Conservation (phyloP, 2,329 filamentous ascomycete genomes). For the Penicillium sp. region DNA sequence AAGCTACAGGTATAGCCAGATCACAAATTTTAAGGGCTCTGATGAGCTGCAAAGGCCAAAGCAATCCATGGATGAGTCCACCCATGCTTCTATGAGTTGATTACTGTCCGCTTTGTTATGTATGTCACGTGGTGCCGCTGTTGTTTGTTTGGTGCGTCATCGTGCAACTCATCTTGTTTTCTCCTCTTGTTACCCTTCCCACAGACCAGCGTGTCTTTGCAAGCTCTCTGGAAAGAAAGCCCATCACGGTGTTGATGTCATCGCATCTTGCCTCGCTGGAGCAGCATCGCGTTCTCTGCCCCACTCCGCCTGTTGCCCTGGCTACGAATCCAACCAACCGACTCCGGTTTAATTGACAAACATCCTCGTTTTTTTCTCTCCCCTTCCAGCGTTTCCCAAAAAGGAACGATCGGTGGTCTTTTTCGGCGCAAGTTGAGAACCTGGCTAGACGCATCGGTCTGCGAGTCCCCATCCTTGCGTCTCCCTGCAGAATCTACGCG, state of each 20-base stretch:
- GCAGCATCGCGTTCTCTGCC: slow-evolving; percentile 2
- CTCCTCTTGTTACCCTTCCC: background rate
- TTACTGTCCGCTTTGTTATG: too few species aligned
- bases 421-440: slow-evolving; percentile 10
- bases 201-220: background rate
- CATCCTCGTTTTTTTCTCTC: slow-evolving; percentile 13
- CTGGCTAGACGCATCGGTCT: slow-evolving; percentile 6
- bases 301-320: slow-evolving; percentile 38
- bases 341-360: slow-evolving; percentile 22
- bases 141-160: slow-evolving; percentile 18
- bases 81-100: too few species aligned
- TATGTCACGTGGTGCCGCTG: too few species aligned
- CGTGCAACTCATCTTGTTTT: slow-evolving; percentile 5
- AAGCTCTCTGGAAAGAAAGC: background rate
- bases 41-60: too few species aligned
- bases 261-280: too few species aligned
- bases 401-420: slow-evolving; percentile 20
- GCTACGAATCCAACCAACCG: slow-evolving; percentile 31
- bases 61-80: too few species aligned
- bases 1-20: too few species aligned
- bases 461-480: slow-evolving; percentile 7
- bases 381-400: slow-evolving; percentile 14
- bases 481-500: slow-evolving; percentile 1
- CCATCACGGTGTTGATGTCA: too few species aligned
- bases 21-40: too few species aligned